These are phyloP conservation scores for Stephanodiscus minutulus DNA, from an alignment of 108 stramenopile genomes.

Conservation along the genomic window DNA sequence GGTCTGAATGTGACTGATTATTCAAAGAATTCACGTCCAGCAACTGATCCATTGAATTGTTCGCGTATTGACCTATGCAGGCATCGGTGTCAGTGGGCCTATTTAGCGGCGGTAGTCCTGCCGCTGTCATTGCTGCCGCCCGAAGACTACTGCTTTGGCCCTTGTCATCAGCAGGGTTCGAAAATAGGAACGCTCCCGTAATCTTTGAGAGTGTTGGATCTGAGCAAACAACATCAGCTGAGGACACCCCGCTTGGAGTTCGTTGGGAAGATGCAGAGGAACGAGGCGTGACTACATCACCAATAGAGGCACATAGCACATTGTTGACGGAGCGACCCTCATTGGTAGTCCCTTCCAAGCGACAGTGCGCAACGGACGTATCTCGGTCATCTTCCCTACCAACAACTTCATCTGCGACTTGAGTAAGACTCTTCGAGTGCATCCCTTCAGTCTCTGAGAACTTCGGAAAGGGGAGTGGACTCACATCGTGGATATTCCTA, in stretches of 20 bases:
- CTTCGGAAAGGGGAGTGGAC: slow-evolving; percentile 20
- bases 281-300: neutral
- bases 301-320: neutral
- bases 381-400: slow-evolving; percentile 36
- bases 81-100: neutral
- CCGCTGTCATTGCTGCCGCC: neutral
- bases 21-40: neutral
- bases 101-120: neutral
- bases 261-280: neutral
- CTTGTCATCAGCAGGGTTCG: slow-evolving; percentile 1
- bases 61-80: neutral
- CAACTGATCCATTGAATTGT: neutral
- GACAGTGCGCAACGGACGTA: slow-evolving; percentile 33
- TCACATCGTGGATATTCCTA: slow-evolving; percentile 14
- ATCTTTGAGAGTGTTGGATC: neutral
- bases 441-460: neutral
- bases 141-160: neutral
- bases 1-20: neutral
- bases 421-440: neutral
- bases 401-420: slow-evolving; percentile 4
- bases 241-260: neutral
- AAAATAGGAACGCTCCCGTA: neutral
- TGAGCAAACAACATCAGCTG: neutral
- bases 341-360: slow-evolving; percentile 33
- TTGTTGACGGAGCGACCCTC: neutral